A percentile compares a stretch with the other conserved stretches of the same genome.
Evolutionary conservation across 371 early-diverging fungal genomes (phyloP).

Genomic region (Actinomortierella ambigua): DNA sequence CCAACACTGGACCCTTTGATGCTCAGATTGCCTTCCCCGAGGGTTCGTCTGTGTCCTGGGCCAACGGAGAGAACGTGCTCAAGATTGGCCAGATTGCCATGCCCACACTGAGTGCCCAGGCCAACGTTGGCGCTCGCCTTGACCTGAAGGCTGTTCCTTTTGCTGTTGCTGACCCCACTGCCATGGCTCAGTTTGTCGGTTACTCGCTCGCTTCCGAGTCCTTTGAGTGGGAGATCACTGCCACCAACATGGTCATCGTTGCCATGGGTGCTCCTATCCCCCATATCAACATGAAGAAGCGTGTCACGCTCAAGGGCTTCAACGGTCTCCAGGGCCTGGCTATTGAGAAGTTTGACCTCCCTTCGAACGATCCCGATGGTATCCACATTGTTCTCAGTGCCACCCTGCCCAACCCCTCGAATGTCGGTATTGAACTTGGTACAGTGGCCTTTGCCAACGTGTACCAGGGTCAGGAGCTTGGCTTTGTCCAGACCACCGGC

Average conservation of each 20-base stretch:
- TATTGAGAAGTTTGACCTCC: conserved; percentile 44
- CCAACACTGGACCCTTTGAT: conserved; percentile 57
- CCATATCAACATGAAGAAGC: conserved; percentile 56
- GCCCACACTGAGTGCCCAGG: conserved; percentile 41
- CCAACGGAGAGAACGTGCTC: conserved; percentile 22
- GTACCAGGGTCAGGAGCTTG: conserved; percentile 50
- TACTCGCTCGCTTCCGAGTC: conserved; percentile 56
- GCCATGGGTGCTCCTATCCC: conserved; percentile 61
- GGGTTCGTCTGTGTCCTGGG: conserved; percentile 54
- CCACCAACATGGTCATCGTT: conserved; percentile 51
- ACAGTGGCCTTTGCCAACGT: conserved; percentile 52
- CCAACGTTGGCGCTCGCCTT: conserved; percentile 56
- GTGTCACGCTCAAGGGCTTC: conserved; percentile 53
- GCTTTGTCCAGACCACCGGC: conserved; percentile 21
- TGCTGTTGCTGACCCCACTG: conserved; percentile 46
- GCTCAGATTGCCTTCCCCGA: conserved; percentile 56
- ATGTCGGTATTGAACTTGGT: conserved; percentile 58
- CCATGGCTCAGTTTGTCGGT: conserved; percentile 55
- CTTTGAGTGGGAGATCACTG: conserved; percentile 57
- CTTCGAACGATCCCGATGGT: conserved; percentile 59
- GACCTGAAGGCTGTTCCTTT: conserved; percentile 51
- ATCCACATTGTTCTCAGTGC: conserved; percentile 54
- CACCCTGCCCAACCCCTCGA: conserved; percentile 55
- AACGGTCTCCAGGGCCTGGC: conserved; percentile 38
- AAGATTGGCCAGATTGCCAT: conserved; percentile 54